These are phyloP conservation scores for Bruguiera sexangula DNA, from an alignment of 345 rosid genomes.

Conservation along the genomic window DNA sequence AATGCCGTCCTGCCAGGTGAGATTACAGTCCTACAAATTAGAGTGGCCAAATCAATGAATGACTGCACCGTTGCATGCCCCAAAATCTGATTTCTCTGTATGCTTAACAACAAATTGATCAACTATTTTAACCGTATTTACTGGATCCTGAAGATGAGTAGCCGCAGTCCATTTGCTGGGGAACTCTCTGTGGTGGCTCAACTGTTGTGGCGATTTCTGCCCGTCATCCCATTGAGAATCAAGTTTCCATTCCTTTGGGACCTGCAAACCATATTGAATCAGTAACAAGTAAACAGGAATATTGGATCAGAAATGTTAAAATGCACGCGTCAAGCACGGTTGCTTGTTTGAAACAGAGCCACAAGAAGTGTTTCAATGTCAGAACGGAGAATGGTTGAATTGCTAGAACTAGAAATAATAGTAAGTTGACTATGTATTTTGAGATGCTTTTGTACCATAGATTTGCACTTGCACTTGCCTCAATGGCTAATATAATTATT, in stretches of 20 bases:
- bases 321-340: background rate
- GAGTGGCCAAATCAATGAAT: conserved; percentile 29
- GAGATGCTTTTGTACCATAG: too few species aligned
- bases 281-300: background rate
- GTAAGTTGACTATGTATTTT: too few species aligned
- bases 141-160: conserved; percentile 56
- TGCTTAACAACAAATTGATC: conserved; percentile 59
- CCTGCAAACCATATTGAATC: conserved; percentile 36
- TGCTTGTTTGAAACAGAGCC: background rate
- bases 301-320: background rate
- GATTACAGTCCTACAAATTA: conserved; percentile 15
- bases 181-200: conserved; percentile 53
- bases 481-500: too few species aligned
- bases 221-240: conserved; percentile 79
- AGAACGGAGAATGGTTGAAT: too few species aligned
- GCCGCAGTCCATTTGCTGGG: conserved; percentile 92
- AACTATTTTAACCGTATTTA: conserved; percentile 64
- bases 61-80: conserved; percentile 33
- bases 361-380: too few species aligned
- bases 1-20: conserved; percentile 16
- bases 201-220: conserved; percentile 44
- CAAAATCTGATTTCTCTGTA: conserved; percentile 34
- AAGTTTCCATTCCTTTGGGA: conserved; percentile 90
- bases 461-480: too few species aligned
- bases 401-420: too few species aligned